Base-by-base conservation (phyloP, 2,329 filamentous ascomycete species). In the Penicillium sp. region DNA sequence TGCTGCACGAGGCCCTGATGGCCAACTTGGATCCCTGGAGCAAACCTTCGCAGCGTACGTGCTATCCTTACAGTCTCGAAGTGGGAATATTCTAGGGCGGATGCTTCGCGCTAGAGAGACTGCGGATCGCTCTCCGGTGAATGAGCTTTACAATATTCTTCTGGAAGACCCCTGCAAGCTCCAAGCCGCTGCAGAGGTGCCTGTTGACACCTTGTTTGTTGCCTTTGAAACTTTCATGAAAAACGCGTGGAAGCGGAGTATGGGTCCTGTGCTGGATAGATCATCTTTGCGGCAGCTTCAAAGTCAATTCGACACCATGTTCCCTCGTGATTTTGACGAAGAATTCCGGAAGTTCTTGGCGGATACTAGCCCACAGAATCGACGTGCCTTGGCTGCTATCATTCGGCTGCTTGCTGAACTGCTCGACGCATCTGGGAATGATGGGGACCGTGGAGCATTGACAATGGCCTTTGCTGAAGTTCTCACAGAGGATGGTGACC, bases 141-240 rank as follows among this genome's bases (percentile, higher is more conserved):
- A 96, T 67, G 92, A 96, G 65, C 80, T 97, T 1, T 97, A 96
- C 76, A 96, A 96, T 70, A 85, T 87, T 33, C 82, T 97, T 14
- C 86, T 96, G 19, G 92, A 96, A 71, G 89, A 89, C 62, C 91
- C 92, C 0, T 88, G 86, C 52, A 92, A 91, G 67, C 83, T 90
- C 62, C 89, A 96, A 53, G 80, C 87, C 10, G 86, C 90, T 2
- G 83, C 87, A 0, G 92, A 96, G 58, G 83, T 91, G 9, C 84
- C 88, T 3, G 86, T 93, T 9, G 92, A 97, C 68, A 87, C 93
- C 21, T 83, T 98, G 5, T 96, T 97, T 69, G 89, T 90, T 26
- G 90, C 93, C 0, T 98, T 97, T 71, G 93, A 97, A 72, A 97
- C 96, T 60, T 98, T 97, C 66, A 79, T 97, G 59, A 87, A 87